Percentiles rank a stretch among this genome's conserved stretches.
Evolutionary conservation across 345 rosid species (phyloP).

Genomic region (Aegle marmelos): DNA sequence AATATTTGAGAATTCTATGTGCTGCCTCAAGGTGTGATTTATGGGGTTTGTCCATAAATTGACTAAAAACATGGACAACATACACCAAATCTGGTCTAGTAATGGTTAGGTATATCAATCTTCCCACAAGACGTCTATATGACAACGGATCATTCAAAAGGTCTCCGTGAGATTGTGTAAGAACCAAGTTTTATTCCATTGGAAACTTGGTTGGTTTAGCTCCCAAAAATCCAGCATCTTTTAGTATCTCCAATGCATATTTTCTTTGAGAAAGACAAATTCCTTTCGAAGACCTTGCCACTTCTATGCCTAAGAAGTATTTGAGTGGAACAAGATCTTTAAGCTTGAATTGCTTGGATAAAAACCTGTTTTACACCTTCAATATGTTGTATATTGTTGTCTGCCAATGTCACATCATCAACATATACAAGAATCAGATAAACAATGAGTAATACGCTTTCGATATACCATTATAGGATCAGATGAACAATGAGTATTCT

Average conservation of each 20-base stretch:
- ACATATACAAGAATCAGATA: neutral
- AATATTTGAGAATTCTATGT: neutral
- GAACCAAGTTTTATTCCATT: slow-evolving; percentile 3
- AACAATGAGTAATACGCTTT: neutral
- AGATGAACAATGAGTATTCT: neutral
- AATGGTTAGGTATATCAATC: slow-evolving; percentile 1
- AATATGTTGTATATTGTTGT: neutral
- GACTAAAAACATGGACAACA: neutral
- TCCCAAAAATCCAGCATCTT: neutral
- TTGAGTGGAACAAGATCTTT: neutral
- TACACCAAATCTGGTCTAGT: neutral
- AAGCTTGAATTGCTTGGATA: neutral
- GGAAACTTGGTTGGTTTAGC: neutral
- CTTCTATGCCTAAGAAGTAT: slow-evolving; percentile 1
- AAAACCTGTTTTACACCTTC: neutral
- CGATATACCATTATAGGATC: neutral
- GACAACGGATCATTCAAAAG: neutral
- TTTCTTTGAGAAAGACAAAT: neutral
- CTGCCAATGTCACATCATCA: neutral
- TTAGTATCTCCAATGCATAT: neutral
- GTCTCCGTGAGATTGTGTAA: neutral
- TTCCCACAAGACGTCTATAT: neutral
- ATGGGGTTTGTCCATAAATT: neutral
- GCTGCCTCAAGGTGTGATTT: neutral
- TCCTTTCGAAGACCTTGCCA: neutral